Conservation (phyloP, 495 filamentous ascomycete genomes). For the Aspergillus ostianus region DNA sequence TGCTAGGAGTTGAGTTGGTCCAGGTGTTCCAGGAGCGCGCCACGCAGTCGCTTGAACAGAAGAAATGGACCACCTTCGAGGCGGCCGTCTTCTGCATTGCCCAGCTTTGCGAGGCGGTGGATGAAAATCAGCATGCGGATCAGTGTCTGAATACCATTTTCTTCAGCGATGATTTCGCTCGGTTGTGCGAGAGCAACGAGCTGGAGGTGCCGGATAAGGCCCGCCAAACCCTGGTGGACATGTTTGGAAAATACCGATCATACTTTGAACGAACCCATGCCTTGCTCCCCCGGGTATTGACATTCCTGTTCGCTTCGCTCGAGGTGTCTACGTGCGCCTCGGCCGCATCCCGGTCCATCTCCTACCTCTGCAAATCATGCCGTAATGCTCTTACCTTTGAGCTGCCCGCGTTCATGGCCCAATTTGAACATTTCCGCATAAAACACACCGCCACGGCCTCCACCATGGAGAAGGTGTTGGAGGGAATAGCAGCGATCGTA, state of each 20-base stretch:
- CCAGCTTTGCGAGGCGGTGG: slow-evolving; percentile 69
- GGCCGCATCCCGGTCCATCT: slow-evolving; percentile 77
- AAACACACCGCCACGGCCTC: slow-evolving; percentile 61
- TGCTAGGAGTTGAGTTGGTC: slow-evolving; percentile 67
- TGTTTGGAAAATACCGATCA: slow-evolving; percentile 74
- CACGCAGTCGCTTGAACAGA: slow-evolving; percentile 52
- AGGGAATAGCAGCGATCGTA: slow-evolving; percentile 80
- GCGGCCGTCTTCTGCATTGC: slow-evolving; percentile 77
- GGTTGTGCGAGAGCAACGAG: slow-evolving; percentile 51
- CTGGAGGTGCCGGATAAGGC: slow-evolving; percentile 60
- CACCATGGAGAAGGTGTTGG: slow-evolving; percentile 77
- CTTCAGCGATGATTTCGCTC: slow-evolving; percentile 54
- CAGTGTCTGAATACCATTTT: slow-evolving; percentile 69
- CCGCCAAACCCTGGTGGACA: slow-evolving; percentile 72
- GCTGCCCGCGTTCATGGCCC: slow-evolving; percentile 71
- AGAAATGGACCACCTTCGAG: slow-evolving; percentile 76
- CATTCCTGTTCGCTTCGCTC: slow-evolving; percentile 77
- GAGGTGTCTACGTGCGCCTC: slow-evolving; percentile 62
- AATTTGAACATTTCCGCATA: slow-evolving; percentile 65
- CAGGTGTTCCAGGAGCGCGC: slow-evolving; percentile 66
- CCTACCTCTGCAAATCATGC: slow-evolving; percentile 76
- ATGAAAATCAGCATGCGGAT: slow-evolving; percentile 65
- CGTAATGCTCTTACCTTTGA: slow-evolving; percentile 67
- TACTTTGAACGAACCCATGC: slow-evolving; percentile 76
- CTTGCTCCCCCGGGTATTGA: slow-evolving; percentile 71